Evolutionary conservation across 1,284 basidiomycete genomes (phyloP), one percentile per base, ranked within the genome.

Genomic region (Cryptococcus sp.): DNA sequence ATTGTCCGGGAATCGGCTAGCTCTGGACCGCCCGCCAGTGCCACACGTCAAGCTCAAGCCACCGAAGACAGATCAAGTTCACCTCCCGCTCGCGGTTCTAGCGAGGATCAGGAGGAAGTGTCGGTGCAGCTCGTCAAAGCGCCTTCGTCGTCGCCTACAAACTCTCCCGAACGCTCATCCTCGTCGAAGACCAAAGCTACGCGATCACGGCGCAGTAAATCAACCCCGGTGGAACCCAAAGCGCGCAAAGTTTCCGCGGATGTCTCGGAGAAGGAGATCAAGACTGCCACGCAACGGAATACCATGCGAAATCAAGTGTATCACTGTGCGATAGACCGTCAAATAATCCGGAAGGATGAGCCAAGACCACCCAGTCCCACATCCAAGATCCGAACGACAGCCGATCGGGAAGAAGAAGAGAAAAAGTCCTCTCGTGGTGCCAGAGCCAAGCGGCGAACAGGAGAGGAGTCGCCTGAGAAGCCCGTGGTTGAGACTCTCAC

Each of bases 331-430:
- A 77, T 79, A 20, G 75, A 78, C 53, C 67, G 75, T 3, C 68
- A 75, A 53, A 83, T 92, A 22, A 79, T 93, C 31, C 82, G 86
- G 47, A 87, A 84, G 69, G 82, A 85, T 39, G 90, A 90, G 23
- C 78, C 80, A 20, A 79, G 91, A 55, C 91, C 91, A 13, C 88
- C 88, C 58, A 91, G 88, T 71, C 90, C 90, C 2, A 84, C 82
- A 19, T 85, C 87, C 50, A 91, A 88, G 75, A 84, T 88, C 45
- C 84, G 84, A 66, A 90, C 88, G 3, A 82, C 85, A 27, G 77
- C 83, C 17, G 89, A 93, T 73, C 84, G 86, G 61, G 83, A 88
- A 64, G 84, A 86, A 62, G 87, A 89, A 48, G 86, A 88, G 65
- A 86, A 84, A 69, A 83, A 82, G 39, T 80, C 76, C 46, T 82